A percentile compares a stretch with the other conserved stretches of the same genome.
Evolutionary conservation across 768 basidiomycete genomes (phyloP).

Genomic region (Porpolomopsis calyptriformis): DNA sequence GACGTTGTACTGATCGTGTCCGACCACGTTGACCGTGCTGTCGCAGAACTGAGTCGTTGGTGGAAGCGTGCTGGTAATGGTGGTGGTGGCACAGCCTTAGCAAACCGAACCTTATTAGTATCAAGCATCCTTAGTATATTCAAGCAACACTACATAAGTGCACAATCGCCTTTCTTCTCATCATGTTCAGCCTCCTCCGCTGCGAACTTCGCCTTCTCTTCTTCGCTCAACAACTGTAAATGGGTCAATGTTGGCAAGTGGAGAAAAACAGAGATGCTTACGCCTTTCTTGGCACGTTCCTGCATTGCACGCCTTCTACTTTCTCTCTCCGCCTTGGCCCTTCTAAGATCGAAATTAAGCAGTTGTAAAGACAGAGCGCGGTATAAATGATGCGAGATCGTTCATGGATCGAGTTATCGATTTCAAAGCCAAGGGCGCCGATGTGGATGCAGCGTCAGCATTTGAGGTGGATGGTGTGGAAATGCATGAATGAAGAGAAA

Average conservation of each 20-base stretch:
- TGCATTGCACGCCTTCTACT: conserved; percentile 62
- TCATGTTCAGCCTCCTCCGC: conserved; percentile 30
- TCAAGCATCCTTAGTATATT: no score
- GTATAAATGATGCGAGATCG: conserved; percentile 44
- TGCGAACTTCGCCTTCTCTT: conserved; percentile 42
- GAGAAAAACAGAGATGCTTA: conserved; percentile 24
- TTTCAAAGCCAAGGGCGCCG: conserved; percentile 17
- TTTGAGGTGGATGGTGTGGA: conserved; percentile 12
- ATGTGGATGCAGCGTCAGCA: conserved; percentile 10
- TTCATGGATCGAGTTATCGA: conserved; percentile 26
- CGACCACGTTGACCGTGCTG: no score
- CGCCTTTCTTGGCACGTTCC: conserved; percentile 66
- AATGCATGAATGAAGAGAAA: conserved; percentile 17
- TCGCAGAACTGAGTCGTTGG: no score
- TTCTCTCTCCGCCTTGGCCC: conserved; percentile 64
- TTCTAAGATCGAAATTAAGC: conserved; percentile 45
- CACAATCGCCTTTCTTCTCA: conserved; percentile 27
- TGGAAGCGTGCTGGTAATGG: no score
- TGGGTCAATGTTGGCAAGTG: neutral
- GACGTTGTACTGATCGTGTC: no score
- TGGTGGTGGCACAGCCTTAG: no score
- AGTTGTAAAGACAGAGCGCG: conserved; percentile 54
- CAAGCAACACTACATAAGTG: conserved; percentile 36
- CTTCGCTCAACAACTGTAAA: conserved; percentile 33
- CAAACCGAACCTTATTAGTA: no score